phyloP scores from a whole-genome alignment of 2,329 filamentous ascomycete genomes.

The Pseudogymnoascus sp. region DNA sequence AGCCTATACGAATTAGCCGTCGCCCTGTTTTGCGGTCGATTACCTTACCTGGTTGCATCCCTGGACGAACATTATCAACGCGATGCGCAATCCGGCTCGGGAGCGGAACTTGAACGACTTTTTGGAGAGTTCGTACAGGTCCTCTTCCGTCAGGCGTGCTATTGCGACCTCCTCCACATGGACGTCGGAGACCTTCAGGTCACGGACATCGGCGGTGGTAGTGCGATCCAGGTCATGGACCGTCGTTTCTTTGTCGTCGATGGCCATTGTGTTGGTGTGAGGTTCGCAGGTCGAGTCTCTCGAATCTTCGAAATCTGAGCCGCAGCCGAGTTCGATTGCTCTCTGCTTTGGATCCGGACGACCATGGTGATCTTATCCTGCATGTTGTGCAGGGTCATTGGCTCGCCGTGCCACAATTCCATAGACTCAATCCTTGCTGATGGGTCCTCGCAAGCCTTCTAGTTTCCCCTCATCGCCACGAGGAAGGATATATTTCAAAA shows the following conservation, averaged over 20 bases:
- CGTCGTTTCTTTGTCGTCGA: constrained; percentile 5
- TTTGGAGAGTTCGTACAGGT: constrained; percentile 35
- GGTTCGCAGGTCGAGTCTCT: background rate
- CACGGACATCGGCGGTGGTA: constrained; percentile 23
- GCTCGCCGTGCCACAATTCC: background rate
- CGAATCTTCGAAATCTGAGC: background rate
- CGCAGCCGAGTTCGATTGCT: background rate
- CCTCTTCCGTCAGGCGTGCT: constrained; percentile 39
- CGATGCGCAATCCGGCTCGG: constrained; percentile 34
- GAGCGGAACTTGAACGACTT: constrained; percentile 36
- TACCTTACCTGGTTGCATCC: constrained; percentile 36
- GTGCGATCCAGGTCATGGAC: constrained; percentile 12
- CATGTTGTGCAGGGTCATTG: background rate
- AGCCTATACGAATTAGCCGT: constrained; percentile 20
- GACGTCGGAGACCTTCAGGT: constrained; percentile 28
- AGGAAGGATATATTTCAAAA: background rate
- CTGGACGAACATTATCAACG: constrained; percentile 38
- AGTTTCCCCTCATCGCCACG: background rate
- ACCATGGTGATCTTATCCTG: constrained; percentile 9
- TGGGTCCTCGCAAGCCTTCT: background rate
- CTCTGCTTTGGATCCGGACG: background rate
- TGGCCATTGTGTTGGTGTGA: background rate
- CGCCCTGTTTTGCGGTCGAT: constrained; percentile 12
- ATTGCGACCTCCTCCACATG: constrained; percentile 39
- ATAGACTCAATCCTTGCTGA: background rate